Evolutionary conservation across 78 protist genomes (phyloP).

Genomic region (Isochrysis galbana): DNA sequence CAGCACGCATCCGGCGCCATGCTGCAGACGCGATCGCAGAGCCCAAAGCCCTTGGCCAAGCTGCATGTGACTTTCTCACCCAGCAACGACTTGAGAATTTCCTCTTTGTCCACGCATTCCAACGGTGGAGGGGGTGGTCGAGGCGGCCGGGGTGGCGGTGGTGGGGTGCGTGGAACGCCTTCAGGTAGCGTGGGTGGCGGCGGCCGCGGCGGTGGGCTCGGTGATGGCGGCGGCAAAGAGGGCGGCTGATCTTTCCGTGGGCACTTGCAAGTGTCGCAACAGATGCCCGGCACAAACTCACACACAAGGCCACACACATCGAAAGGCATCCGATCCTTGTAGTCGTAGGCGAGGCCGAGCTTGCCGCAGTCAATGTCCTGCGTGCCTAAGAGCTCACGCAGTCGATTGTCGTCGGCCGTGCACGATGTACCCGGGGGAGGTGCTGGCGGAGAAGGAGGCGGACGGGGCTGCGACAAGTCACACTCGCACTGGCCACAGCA

Average conservation of each 20-base stretch:
- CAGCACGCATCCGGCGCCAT: background rate
- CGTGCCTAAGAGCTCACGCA: background rate
- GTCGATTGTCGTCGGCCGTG: background rate
- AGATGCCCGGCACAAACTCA: background rate
- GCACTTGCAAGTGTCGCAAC: background rate
- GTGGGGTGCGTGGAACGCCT: background rate
- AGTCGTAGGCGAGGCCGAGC: background rate
- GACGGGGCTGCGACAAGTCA: background rate
- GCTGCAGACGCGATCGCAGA: background rate
- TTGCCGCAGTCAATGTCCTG: background rate
- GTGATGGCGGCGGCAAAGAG: background rate
- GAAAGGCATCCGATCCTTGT: background rate
- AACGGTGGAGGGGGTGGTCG: background rate
- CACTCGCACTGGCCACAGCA: background rate
- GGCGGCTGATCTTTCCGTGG: background rate
- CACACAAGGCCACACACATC: background rate
- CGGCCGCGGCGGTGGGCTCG: background rate
- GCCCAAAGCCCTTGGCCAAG: background rate
- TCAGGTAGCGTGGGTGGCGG: background rate
- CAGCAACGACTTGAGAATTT: background rate
- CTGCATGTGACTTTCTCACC: background rate
- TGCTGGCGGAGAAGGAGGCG: background rate
- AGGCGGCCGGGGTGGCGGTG: background rate
- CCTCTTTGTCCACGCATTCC: background rate
- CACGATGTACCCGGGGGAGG: background rate